Evolutionary conservation across 2,329 filamentous ascomycete species (phyloP), one percentile per base, ranked within the genome.

Genomic region (Trichoderma sp.): DNA sequence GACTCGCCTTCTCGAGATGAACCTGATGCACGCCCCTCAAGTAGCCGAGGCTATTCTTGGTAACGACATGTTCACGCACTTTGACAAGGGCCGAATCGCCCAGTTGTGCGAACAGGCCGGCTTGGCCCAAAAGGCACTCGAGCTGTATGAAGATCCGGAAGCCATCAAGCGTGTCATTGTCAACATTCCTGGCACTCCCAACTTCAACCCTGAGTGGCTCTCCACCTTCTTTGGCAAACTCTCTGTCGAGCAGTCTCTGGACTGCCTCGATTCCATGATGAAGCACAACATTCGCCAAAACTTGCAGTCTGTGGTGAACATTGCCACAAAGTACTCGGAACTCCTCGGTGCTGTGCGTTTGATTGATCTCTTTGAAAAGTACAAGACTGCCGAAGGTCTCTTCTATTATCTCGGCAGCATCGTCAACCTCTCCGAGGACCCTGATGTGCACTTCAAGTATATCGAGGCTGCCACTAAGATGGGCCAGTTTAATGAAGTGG

Each of bases 331-430:
- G 80, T 99, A 97, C 82, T 97, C 94, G 0, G 96, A 99, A 76
- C 88, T 98, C 9, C 87, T 99, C 32, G 94, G 94, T 9, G 84
- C 95, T n/a, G 90, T 89, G 68, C 89, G 89, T 64, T 86, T 99
- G 72, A 97, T 99, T 71, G 93, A 97, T 72, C 87, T 99, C 7
- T 91, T 99, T 61, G 95, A 99, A 83, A 97, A 97, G 84, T 97
- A 98, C 83, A 94, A 95, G 80, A 98, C 95, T 39, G 90, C 93
- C 4, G 95, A 99, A 80, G 95, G 95, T 78, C 89, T 99, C 5
- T 99, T 95, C 87, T 97, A 97, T 84, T 99, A 97, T 82, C 89
- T 99, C 17, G 95, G 95, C 70, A 97, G 94, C 78, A 96, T 99
- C 73, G 94, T 99, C 80, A 99, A 99, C 78, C 84, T 99, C 57